These are phyloP conservation scores for Aurifilum marmelostoma DNA, from an alignment of 2,329 filamentous ascomycete species.

Conservation along the genomic window DNA sequence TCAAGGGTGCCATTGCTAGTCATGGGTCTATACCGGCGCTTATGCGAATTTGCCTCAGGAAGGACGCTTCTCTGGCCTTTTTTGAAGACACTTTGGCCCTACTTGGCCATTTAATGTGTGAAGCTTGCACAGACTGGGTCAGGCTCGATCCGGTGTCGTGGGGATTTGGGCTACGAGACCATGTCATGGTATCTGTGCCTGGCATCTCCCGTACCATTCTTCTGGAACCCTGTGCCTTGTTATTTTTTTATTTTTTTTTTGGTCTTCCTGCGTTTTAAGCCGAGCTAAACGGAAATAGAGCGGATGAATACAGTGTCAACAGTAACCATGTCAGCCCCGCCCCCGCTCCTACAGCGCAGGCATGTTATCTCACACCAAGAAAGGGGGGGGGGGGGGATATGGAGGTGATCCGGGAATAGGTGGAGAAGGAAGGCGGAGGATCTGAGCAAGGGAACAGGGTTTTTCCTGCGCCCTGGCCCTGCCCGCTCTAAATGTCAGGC, in stretches of 20 bases:
- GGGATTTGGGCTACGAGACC: not conserved
- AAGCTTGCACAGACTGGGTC: too few relatives aligned
- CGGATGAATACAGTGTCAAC: not conserved
- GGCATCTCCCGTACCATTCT: not conserved
- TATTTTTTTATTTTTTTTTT: too few relatives aligned
- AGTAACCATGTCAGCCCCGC: not conserved
- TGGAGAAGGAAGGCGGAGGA: too few relatives aligned
- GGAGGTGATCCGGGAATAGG: too few relatives aligned
- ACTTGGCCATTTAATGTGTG: too few relatives aligned
- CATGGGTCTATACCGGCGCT: not conserved
- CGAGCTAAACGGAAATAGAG: not conserved
- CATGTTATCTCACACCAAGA: not conserved
- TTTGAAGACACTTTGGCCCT: not conserved
- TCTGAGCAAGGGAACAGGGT: not conserved
- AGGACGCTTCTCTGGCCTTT: not conserved
- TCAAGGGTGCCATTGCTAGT: not conserved
- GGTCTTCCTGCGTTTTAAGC: not conserved
- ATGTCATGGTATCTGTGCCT: not conserved
- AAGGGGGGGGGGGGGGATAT: too few relatives aligned
- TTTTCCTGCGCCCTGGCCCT: too few relatives aligned
- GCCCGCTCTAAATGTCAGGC: not conserved
- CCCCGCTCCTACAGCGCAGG: not conserved
- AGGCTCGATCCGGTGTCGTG: not conserved
- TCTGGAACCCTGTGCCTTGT: not conserved
- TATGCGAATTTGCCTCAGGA: not conserved